These are phyloP conservation scores for Ananas comosus DNA, from an alignment of 176 grass and related monocot species.

Conservation along the genomic window DNA sequence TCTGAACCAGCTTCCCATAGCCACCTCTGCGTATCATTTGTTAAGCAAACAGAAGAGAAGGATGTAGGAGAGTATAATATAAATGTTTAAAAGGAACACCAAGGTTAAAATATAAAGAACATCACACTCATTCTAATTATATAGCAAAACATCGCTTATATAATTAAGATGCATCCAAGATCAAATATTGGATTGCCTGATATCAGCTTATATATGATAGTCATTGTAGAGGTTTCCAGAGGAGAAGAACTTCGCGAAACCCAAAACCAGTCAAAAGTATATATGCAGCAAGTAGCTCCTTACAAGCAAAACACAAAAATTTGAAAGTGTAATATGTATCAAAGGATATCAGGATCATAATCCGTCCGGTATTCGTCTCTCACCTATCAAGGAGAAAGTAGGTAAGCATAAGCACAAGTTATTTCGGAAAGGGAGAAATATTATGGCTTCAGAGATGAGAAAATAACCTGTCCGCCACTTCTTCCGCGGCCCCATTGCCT, in stretches of 20 bases:
- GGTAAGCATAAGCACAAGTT: not conserved
- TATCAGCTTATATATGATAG: too few relatives aligned
- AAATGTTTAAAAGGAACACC: not conserved
- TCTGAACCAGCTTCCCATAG: constrained; percentile 96
- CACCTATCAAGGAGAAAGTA: constrained; percentile 31
- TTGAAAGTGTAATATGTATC: not conserved
- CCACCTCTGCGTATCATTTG: constrained; percentile 51
- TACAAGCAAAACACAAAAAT: not conserved
- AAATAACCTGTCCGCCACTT: constrained; percentile 81
- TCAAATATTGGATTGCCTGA: too few relatives aligned
- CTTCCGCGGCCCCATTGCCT: constrained; percentile 85
- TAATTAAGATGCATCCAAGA: too few relatives aligned
- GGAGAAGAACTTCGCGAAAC: not conserved
- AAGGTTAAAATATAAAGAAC: not conserved
- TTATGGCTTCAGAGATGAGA: not conserved
- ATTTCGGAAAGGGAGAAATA: not conserved
- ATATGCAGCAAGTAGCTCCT: not conserved
- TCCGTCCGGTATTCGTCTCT: constrained; percentile 97
- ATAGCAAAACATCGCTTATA: not conserved
- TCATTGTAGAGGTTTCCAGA: too few relatives aligned
- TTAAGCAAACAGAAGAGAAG: constrained; percentile 16
- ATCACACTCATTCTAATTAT: not conserved
- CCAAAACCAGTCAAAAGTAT: not conserved
- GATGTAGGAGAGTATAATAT: not conserved
- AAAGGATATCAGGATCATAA: constrained; percentile 83